Base-by-base conservation (phyloP, 2,329 filamentous ascomycete species). In the Hansfordia pulvinata region DNA sequence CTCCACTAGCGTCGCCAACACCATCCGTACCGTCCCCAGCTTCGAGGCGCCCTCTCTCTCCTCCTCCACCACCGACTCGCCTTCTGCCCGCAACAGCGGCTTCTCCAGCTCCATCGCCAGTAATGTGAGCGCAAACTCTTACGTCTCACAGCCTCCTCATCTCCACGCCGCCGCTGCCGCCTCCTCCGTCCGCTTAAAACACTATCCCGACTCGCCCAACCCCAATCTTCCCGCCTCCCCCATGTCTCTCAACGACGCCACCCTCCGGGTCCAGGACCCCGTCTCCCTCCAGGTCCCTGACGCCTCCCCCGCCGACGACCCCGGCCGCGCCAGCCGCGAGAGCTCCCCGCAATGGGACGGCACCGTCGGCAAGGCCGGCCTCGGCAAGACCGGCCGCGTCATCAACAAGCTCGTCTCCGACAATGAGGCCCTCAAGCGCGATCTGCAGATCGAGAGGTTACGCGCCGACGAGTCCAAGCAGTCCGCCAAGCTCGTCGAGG, bases 401-500 rank as follows among this genome's bases (percentile, higher is more conserved):
- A 88, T 90, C 49, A 83, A 90, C 53, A 72, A 74, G 43, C 65
- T 90, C 28, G 81, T 84, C 44, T 75, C 76, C 28, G 81, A 88
- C 45, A 85, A 85, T 39, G 81, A 88, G 43, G 66, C 74, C 20
- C 59, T 88, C 23, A 80, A 80, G 40, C 68, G 80, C 27, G 80
- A 88, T 35, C 60, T 81, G 30, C 62, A 76, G 41, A 68, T 77
- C 30, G 75, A 80, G 49, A 60, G 62, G 12, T 47, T 77, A 29
- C 64, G 65, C 23, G 64, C 76, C 23, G 77, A 84, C 31, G 80
- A 85, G 42, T 64, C 76, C n/a, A 70, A 71, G 38, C 71, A 79
- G 44, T 65, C 69, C 4, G 66, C 76, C 8, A 71, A 69, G 34
- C 60, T 81, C 35, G 56, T 77, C 24, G 74, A 80, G 43, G 75